Conservation (phyloP, 805 yeast species). For the Candida xyloterini region DNA sequence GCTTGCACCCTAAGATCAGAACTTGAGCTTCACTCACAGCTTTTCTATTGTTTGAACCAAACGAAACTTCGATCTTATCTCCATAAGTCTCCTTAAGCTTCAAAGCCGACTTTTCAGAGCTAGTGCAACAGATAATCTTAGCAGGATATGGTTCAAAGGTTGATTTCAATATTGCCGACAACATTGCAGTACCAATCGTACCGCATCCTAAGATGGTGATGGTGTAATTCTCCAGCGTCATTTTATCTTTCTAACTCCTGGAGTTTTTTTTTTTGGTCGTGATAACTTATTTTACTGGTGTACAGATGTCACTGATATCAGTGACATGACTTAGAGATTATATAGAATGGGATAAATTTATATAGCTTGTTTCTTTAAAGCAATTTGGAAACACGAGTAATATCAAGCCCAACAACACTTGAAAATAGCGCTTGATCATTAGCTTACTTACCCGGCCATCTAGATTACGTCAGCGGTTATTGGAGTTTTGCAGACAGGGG, state of each 20-base stretch:
- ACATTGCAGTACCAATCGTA: slow-evolving; percentile 91
- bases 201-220: slow-evolving; percentile 88
- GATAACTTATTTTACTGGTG: background rate
- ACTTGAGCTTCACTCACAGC: slow-evolving; percentile 68
- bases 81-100: slow-evolving; percentile 50
- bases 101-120: slow-evolving; percentile 47
- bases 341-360: slow-evolving; percentile 4
- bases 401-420: background rate
- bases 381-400: background rate
- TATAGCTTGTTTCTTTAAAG: background rate
- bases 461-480: background rate
- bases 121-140: slow-evolving; percentile 76
- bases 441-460: background rate
- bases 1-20: slow-evolving; percentile 83
- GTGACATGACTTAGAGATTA: background rate
- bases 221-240: slow-evolving; percentile 24
- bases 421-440: background rate
- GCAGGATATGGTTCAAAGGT: slow-evolving; percentile 57
- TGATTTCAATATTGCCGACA: slow-evolving; percentile 66
- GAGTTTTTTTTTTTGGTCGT: background rate
- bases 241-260: background rate
- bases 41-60: slow-evolving; percentile 45
- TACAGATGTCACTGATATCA: background rate
- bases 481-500: background rate
- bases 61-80: slow-evolving; percentile 50